Conservation (phyloP, 2,329 filamentous ascomycete species). For the Apiospora aurea region DNA sequence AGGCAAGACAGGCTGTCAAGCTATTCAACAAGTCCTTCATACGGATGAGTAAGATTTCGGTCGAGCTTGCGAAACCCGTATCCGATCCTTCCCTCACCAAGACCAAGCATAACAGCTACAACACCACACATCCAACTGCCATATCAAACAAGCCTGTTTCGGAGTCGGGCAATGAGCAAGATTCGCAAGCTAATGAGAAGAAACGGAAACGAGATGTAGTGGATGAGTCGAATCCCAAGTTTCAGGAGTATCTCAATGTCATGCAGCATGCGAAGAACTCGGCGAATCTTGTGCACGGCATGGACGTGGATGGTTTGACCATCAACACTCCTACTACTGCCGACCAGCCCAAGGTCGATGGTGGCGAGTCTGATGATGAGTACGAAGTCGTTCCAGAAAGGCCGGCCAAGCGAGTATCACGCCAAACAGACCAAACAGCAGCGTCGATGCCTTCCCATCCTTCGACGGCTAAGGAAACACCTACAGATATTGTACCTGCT, state of each 20-base stretch:
- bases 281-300: conserved; percentile 67
- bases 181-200: conserved; percentile 48
- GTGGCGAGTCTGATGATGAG: conserved; percentile 74
- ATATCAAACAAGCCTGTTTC: conserved; percentile 2
- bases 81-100: conserved; percentile 50
- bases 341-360: conserved; percentile 52
- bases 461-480: not conserved
- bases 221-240: conserved; percentile 74
- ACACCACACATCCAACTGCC: conserved; percentile 16
- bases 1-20: conserved; percentile 83
- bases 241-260: conserved; percentile 84
- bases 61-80: conserved; percentile 82
- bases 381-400: conserved; percentile 72
- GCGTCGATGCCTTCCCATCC: not conserved
- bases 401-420: conserved; percentile 53
- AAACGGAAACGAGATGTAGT: conserved; percentile 73
- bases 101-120: conserved; percentile 30
- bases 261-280: conserved; percentile 74
- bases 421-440: conserved; percentile 40
- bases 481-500: not conserved
- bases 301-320: conserved; percentile 34
- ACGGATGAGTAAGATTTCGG: conserved; percentile 91
- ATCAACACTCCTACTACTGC: conserved; percentile 30
- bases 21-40: conserved; percentile 97
- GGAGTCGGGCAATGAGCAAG: conserved; percentile 23